Conservation (phyloP, 306 rosid species). For the Quercus gilva region DNA sequence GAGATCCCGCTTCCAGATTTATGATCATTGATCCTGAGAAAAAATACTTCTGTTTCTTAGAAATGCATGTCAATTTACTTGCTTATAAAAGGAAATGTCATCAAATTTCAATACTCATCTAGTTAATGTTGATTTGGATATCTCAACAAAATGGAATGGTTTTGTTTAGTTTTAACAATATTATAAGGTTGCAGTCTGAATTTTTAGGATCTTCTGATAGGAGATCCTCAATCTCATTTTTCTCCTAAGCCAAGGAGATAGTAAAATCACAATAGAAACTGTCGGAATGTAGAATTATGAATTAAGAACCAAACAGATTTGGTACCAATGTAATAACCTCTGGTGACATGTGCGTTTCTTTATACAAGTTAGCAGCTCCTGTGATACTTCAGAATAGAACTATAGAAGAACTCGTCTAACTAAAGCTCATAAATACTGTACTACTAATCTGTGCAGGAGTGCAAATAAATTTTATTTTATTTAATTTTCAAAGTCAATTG, state of each 20-base stretch:
- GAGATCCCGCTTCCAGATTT: conserved; percentile 10
- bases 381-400: too few relatives aligned
- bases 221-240: not conserved
- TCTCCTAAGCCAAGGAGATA: not conserved
- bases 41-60: conserved; percentile 9
- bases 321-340: not conserved
- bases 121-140: not conserved
- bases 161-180: not conserved
- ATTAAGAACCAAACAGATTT: not conserved
- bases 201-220: too few relatives aligned
- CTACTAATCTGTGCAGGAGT: too few relatives aligned
- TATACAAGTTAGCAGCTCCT: too few relatives aligned
- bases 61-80: conserved; percentile 1
- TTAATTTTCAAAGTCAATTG: too few relatives aligned
- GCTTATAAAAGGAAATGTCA: not conserved
- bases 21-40: conserved; percentile 30
- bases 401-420: too few relatives aligned
- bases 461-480: too few relatives aligned
- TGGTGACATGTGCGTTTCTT: too few relatives aligned
- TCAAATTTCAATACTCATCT: not conserved
- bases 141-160: not conserved
- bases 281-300: not conserved
- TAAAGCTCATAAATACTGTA: too few relatives aligned
- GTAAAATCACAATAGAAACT: not conserved
- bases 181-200: too few relatives aligned